Base-by-base conservation (phyloP, 2,329 filamentous ascomycete genomes). In the Ceratocystis lukuohia region DNA sequence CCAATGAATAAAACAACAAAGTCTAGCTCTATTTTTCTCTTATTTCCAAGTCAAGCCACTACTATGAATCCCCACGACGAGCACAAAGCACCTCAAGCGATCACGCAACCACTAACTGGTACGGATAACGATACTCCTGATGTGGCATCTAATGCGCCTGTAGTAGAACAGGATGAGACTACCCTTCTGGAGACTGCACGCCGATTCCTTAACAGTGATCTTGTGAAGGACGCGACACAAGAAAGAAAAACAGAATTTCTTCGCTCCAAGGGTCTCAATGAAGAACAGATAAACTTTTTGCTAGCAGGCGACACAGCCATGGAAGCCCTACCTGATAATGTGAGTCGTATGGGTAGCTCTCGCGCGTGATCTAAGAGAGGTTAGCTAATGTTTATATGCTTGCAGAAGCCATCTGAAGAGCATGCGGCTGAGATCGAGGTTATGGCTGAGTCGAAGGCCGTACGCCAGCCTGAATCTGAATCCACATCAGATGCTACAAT, bases 231-330 rank as follows among this genome's bases (percentile, higher is more conserved):
- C 74, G 84, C 87, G 44, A 80, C 87, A 0, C 80, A 80, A 57
- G 87, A 89, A 66, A 86, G 85, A 75, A 96, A 96, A 77, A 78
- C 82, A 22, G 82, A 83, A 6, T 96, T 96, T 71, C 77, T 96
- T 1, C 81, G 86, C 72, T 84, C 83, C 63, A 96, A 96, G 74
- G 89, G 89, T 2, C 77, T 96, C 6, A 77, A 76, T 2, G 77
- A 82, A 3, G 79, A 81, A 41, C 85, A 93, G 69, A 89, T 96
- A 68, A 78, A 89, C 70, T 77, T 78, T 62, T 78, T 96, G 6
- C 76, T 96, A 17, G 73, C 69, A 2, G 72, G 65, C 44, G 37
- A 45, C 22, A 37, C 20, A 41, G 3, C 53, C 7, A n/a, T 22
- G 1, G 30, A 46, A 25, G 10, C 37, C 10, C 50, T 41, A 17